These are phyloP conservation scores for Arxiozyma slooffiae DNA, from an alignment of 1,139 yeast species.

Conservation along the genomic window DNA sequence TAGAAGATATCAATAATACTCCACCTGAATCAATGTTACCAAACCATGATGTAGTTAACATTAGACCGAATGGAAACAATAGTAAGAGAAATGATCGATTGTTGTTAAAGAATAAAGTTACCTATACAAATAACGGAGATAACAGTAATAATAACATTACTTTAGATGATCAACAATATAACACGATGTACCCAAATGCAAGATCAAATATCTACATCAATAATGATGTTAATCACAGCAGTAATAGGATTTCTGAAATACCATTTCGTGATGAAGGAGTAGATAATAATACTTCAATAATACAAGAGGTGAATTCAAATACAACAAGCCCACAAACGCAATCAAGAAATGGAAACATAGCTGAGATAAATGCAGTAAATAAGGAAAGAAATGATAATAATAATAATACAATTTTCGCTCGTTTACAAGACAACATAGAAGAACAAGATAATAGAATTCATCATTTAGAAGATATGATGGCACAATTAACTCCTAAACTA, in stretches of 20 bases:
- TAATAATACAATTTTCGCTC: not conserved
- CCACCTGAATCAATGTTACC: not conserved
- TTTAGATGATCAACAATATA: conserved; percentile 3
- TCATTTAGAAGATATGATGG: conserved; percentile 23
- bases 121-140: conserved; percentile 5
- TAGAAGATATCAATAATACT: conserved; percentile 4
- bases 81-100: conserved; percentile 15
- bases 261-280: conserved; percentile 21
- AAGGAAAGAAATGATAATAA: not conserved
- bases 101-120: conserved; percentile 19
- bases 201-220: not conserved
- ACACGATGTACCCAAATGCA: conserved; percentile 1
- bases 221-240: conserved; percentile 8
- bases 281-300: not conserved
- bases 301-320: conserved; percentile 2
- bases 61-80: conserved; percentile 3
- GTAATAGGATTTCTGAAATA: conserved; percentile 18
- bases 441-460: conserved; percentile 29
- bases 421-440: conserved; percentile 17
- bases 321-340: conserved; percentile 1
- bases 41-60: not conserved
- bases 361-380: not conserved
- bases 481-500: conserved; percentile 11
- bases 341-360: not conserved
- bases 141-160: not conserved